phyloP scores from a whole-genome alignment of 192 early-diverging fungal species.

The Chytriomyces confervae region DNA sequence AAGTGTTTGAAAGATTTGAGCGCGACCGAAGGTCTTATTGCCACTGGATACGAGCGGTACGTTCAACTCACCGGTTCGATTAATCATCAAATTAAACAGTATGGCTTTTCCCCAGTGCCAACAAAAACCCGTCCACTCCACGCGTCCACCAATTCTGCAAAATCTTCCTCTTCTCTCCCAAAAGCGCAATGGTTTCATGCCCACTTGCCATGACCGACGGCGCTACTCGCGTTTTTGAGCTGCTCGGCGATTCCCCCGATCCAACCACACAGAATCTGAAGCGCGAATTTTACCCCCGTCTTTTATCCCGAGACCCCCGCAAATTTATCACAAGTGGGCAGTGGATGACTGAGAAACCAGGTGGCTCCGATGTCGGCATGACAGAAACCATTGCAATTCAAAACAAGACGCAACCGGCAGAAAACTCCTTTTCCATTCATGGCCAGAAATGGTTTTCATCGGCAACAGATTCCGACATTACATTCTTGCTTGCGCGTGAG shows the following conservation, averaged over 20 bases:
- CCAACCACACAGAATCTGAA: slow-evolving; percentile 41
- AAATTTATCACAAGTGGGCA: slow-evolving; percentile 73
- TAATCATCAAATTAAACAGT: too few species aligned
- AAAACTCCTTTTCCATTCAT: slow-evolving; percentile 38
- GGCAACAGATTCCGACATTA: slow-evolving; percentile 72
- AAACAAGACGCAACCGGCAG: slow-evolving; percentile 33
- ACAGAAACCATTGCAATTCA: slow-evolving; percentile 69
- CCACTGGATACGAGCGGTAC: slow-evolving; percentile 67
- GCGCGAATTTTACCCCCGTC: slow-evolving; percentile 5
- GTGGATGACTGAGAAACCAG: slow-evolving; percentile 81
- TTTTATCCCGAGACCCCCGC: slow-evolving; percentile 59
- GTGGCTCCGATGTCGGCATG: slow-evolving; percentile 67
- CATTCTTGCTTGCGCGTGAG: slow-evolving; percentile 69
- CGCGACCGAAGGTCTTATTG: slow-evolving; percentile 70
- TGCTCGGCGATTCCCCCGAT: slow-evolving; percentile 53
- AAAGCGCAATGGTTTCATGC: slow-evolving; percentile 63
- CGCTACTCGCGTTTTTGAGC: slow-evolving; percentile 66
- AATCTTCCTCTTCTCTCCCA: slow-evolving; percentile 61
- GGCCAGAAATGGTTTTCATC: slow-evolving; percentile 81
- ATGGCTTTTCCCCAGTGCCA: too few species aligned
- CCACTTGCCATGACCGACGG: slow-evolving; percentile 85
- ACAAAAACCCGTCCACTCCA: neutral
- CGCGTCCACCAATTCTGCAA: slow-evolving; percentile 64
- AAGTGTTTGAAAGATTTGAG: slow-evolving; percentile 62
- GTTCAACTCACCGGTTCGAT: neutral